These are phyloP conservation scores for Calonectria ilicicola DNA, from an alignment of 2,329 filamentous ascomycete species.

Conservation along the genomic window DNA sequence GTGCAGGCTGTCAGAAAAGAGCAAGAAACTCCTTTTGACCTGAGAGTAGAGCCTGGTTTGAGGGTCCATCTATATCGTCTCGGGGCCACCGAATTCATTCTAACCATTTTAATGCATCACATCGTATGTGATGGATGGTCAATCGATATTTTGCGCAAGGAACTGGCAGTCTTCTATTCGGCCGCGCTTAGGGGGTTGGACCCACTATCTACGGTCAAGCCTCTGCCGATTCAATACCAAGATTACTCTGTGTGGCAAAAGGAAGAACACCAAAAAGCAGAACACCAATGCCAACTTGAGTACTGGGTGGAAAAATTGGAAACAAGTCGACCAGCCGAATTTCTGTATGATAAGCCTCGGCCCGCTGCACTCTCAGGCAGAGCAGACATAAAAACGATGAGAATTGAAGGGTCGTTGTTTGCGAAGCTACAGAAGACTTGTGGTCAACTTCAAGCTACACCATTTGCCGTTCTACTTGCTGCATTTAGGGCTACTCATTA, in stretches of 20 bases:
- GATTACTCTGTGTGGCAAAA: constrained; percentile 33
- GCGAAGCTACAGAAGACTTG: neutral
- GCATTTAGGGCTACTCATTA: constrained; percentile 40
- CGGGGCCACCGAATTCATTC: neutral
- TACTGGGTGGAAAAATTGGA: neutral
- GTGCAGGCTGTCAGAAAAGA: neutral
- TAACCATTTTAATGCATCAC: constrained; percentile 38
- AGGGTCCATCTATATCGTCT: neutral
- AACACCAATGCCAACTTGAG: neutral
- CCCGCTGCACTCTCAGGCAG: neutral
- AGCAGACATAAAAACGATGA: neutral
- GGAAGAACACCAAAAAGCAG: neutral
- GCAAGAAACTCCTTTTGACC: neutral
- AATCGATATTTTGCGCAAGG: constrained; percentile 13
- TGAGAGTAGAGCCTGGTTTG: neutral
- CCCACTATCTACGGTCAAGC: constrained; percentile 18
- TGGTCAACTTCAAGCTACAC: neutral
- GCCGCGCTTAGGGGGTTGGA: constrained; percentile 26
- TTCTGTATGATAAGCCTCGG: neutral
- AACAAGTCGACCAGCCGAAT: neutral
- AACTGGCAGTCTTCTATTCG: constrained; percentile 32
- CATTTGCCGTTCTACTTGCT: constrained; percentile 24
- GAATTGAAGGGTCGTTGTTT: neutral
- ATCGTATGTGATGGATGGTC: constrained; percentile 44
- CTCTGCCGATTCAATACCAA: constrained; percentile 41